Conservation (phyloP, 768 basidiomycete genomes). For the Tulasnella sp. region DNA sequence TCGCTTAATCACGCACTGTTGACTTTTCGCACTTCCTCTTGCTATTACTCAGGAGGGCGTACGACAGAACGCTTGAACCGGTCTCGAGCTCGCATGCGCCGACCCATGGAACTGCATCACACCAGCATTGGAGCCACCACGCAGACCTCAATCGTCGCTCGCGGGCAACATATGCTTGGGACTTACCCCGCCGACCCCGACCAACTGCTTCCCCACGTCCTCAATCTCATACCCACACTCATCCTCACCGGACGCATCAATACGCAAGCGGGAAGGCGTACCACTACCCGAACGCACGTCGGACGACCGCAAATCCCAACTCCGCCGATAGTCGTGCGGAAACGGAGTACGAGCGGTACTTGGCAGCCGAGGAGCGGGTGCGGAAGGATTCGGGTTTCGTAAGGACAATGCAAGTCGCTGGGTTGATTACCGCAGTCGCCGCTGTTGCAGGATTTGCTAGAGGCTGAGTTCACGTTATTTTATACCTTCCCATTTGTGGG, state of each 20-base stretch:
- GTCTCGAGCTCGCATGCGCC: not conserved
- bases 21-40: not conserved
- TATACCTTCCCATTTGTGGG: not conserved
- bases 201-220: constrained; percentile 7
- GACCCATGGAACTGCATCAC: not conserved
- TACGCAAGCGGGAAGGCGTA: constrained; percentile 1
- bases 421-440: constrained; percentile 28
- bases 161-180: constrained; percentile 30
- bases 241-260: constrained; percentile 1
- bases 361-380: constrained; percentile 29
- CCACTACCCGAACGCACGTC: not conserved
- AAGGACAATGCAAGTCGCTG: constrained; percentile 31
- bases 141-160: constrained; percentile 26
- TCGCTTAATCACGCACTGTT: not conserved
- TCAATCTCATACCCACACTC: constrained; percentile 1
- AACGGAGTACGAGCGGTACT: constrained; percentile 10
- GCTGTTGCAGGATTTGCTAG: constrained; percentile 21
- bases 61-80: constrained; percentile 27
- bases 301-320: not conserved
- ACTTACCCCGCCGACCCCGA: constrained; percentile 1
- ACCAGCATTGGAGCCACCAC: constrained; percentile 5
- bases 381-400: constrained; percentile 30
- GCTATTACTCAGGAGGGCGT: constrained; percentile 27
- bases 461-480: not conserved
- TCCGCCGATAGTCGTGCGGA: not conserved